Evolutionary conservation across 495 filamentous ascomycete species (phyloP).

Genomic region (Peziza echinospora): DNA sequence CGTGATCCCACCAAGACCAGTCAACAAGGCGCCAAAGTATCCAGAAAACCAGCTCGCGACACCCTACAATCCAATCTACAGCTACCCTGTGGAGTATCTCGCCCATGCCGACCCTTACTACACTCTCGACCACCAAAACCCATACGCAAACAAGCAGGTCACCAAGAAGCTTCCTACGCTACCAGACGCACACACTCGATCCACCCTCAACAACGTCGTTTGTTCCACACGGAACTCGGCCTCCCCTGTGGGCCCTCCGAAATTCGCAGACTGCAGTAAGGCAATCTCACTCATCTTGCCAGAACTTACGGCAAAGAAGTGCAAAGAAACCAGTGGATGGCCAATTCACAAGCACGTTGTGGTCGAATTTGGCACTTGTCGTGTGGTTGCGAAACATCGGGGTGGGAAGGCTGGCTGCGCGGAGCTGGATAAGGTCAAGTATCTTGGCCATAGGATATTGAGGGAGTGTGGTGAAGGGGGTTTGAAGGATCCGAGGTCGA

Average conservation of each 20-base stretch:
- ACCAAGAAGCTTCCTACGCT: background rate
- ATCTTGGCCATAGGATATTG: background rate
- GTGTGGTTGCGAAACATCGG: background rate
- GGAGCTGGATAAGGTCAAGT: background rate
- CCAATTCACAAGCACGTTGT: background rate
- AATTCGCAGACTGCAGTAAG: background rate
- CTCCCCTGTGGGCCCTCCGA: background rate
- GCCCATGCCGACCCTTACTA: background rate
- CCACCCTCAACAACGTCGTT: background rate
- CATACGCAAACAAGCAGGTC: background rate
- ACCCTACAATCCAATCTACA: background rate
- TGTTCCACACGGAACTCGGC: background rate
- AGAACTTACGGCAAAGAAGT: background rate
- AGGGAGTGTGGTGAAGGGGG: background rate
- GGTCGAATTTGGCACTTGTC: background rate
- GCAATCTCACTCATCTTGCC: background rate
- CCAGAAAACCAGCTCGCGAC: background rate
- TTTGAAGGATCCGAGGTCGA: background rate
- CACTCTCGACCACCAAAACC: background rate
- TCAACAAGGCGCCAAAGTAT: background rate
- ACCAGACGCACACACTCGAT: background rate
- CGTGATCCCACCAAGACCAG: background rate
- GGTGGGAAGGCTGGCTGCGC: background rate
- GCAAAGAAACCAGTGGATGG: background rate
- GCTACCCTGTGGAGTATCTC: background rate